Base-by-base conservation (phyloP, 177 flowering plant species). In the Vitis hybrid region DNA sequence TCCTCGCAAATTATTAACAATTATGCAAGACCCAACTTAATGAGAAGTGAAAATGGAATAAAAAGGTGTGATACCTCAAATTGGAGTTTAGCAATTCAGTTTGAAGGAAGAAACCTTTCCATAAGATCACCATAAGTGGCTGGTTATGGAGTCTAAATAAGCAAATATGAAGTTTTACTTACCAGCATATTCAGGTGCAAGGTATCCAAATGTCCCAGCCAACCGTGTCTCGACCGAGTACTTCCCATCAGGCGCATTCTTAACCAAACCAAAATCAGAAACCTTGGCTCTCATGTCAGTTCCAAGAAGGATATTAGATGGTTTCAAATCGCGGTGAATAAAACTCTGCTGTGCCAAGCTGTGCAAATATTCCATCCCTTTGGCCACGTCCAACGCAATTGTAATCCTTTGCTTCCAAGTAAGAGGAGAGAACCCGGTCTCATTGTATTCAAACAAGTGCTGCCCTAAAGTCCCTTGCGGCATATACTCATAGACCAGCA, bases 261-360 rank as follows among this genome's bases (percentile, higher is more conserved):
- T 77, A 7, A 82, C 85, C 52, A 84, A 55, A 12, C 87, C 87
- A 60, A 84, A 84, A 77, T 84, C 85, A 0, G 84, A 62, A 66
- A 84, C 87, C 70, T 84, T 84, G 9, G 84, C 87, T 70, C 85
- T 75, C 82, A 82, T 76, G 32, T 80, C 80, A 71, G 78, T 81
- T n/a, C 84, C 83, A 12, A 84, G 80, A 54, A 84, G 83, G 48
- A 84, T 68, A 50, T 84, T 84, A 0, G 87, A 79, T 1, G 87
- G 84, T 50, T 81, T 84, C 49, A 84, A 55, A 64, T 84, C 87
- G 55, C 87, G 66, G 52, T 84, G 87, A 11, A 84, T 81, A 64
- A 81, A 84, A 62, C 82, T 78, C 69, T 81, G 74, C 11, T 74
- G 83, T 4, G 87, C 84, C 58, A 84, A 67, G 75, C 81, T 66